phyloP scores from a whole-genome alignment of 345 rosid genomes.

The Diplotaxis tenuifolia region DNA sequence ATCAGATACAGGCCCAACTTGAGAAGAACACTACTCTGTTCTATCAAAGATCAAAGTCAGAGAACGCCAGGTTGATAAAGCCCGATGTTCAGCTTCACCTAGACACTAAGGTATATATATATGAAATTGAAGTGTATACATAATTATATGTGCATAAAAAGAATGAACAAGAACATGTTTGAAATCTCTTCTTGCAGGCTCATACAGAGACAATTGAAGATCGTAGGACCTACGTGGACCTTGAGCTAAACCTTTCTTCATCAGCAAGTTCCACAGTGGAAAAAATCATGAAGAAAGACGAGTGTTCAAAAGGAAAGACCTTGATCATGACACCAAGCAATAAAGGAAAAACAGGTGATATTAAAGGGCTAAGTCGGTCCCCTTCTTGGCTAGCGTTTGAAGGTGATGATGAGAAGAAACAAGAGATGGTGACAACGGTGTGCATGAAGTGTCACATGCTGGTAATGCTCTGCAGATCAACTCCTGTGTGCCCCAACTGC shows the following conservation, averaged over 20 bases:
- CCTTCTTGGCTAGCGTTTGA: slow-evolving; percentile 57
- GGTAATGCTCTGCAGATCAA: slow-evolving; percentile 75
- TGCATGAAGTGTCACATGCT: slow-evolving; percentile 80
- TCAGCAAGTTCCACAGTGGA: slow-evolving; percentile 41
- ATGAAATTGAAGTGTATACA: not conserved
- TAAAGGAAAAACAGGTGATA: slow-evolving; percentile 20
- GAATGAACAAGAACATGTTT: slow-evolving; percentile 10
- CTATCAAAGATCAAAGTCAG: slow-evolving; percentile 20
- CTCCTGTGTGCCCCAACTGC: slow-evolving; percentile 86
- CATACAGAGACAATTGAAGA: slow-evolving; percentile 43
- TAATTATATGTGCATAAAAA: not conserved
- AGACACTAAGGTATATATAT: slow-evolving; percentile 26
- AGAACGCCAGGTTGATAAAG: not conserved
- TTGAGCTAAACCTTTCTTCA: slow-evolving; percentile 56
- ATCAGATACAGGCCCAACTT: slow-evolving; percentile 14
- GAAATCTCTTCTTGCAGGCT: slow-evolving; percentile 1
- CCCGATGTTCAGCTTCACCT: slow-evolving; percentile 26
- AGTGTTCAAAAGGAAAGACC: slow-evolving; percentile 16
- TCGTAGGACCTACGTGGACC: slow-evolving; percentile 54
- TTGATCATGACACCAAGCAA: slow-evolving; percentile 20
- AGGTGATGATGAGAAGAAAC: slow-evolving; percentile 34
- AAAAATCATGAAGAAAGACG: slow-evolving; percentile 13
- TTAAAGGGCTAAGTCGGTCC: slow-evolving; percentile 28
- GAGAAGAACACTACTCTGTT: slow-evolving; percentile 25
- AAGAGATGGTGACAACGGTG: slow-evolving; percentile 77